Evolutionary conservation across 2,329 filamentous ascomycete species (phyloP).

Genomic region (Mollisiaceae sp.): DNA sequence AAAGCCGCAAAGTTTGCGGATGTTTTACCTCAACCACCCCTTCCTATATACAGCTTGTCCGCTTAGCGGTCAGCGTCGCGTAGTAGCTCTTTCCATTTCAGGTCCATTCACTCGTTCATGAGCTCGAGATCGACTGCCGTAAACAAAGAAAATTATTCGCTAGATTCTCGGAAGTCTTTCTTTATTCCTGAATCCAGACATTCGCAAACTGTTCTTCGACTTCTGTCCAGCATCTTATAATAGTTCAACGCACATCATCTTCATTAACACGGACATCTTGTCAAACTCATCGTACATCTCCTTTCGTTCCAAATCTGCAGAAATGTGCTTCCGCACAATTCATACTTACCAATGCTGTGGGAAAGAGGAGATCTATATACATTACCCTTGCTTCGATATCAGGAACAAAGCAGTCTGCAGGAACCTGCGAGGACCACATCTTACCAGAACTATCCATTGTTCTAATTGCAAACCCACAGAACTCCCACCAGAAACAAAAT

Average conservation of each 20-base stretch:
- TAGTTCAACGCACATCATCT: too few relatives aligned
- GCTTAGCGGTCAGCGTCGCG: background rate
- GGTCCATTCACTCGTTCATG: too few relatives aligned
- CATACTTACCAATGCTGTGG: constrained; percentile 3
- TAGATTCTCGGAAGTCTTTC: too few relatives aligned
- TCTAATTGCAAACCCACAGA: background rate
- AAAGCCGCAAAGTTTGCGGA: too few relatives aligned
- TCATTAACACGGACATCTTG: background rate
- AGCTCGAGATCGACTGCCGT: too few relatives aligned
- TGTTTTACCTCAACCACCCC: too few relatives aligned
- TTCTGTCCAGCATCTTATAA: too few relatives aligned
- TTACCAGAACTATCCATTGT: background rate
- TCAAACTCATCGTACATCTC: background rate
- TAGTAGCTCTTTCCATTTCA: background rate
- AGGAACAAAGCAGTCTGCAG: background rate
- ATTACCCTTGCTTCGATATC: background rate
- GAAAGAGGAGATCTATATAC: constrained; percentile 1
- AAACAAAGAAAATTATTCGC: too few relatives aligned
- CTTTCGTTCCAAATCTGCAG: background rate
- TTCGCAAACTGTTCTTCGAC: too few relatives aligned
- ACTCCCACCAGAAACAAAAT: background rate
- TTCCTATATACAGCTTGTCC: too few relatives aligned
- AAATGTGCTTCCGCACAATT: background rate
- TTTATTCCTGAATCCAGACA: too few relatives aligned
- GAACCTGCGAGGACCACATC: background rate